phyloP scores from a whole-genome alignment of 129 eudicot genomes.

The Calendula officinalis region DNA sequence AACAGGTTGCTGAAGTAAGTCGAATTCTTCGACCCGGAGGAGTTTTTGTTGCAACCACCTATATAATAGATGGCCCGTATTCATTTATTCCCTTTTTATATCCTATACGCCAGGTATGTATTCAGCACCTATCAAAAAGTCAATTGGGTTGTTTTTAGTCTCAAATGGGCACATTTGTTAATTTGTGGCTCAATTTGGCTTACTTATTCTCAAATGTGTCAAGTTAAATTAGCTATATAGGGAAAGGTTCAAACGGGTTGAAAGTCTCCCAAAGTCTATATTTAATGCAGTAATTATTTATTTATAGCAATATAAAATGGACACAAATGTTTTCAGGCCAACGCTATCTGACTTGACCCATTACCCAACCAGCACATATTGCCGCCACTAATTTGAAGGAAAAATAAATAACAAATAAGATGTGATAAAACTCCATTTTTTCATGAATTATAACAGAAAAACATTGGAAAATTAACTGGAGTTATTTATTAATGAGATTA shows the following conservation, averaged over 20 bases:
- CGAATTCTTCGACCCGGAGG: constrained; percentile 92
- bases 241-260: too few species aligned
- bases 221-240: too few species aligned
- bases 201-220: too few species aligned
- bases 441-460: background rate
- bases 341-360: background rate
- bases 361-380: background rate
- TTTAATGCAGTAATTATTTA: too few species aligned
- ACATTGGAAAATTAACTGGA: background rate
- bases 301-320: too few species aligned
- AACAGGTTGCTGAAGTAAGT: constrained; percentile 90
- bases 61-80: constrained; percentile 51
- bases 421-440: background rate
- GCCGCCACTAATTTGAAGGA: background rate
- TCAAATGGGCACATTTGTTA: too few species aligned
- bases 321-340: too few species aligned
- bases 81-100: constrained; percentile 51
- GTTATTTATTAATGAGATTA: background rate
- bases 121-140: background rate
- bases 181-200: too few species aligned
- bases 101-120: constrained; percentile 59
- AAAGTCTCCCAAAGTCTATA: too few species aligned
- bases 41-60: constrained; percentile 85
- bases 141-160: too few species aligned
- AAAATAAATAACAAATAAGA: background rate